These are phyloP conservation scores for Wallemia hederae DNA, from an alignment of 1,284 basidiomycete species.

Conservation along the genomic window DNA sequence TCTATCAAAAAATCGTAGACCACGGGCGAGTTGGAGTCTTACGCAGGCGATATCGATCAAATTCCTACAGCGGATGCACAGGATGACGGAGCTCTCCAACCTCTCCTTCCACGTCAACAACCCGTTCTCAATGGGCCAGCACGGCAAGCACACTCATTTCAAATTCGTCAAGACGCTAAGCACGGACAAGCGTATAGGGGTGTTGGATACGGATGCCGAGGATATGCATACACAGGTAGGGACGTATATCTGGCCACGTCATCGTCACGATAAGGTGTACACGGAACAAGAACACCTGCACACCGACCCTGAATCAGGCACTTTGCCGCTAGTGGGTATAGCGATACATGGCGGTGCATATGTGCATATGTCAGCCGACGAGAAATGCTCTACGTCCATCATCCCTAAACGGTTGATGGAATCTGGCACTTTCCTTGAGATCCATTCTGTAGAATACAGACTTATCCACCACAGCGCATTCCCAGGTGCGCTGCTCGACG, in stretches of 20 bases:
- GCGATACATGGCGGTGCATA: neutral
- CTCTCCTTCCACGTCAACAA: neutral
- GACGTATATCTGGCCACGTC: neutral
- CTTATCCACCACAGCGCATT: constrained; percentile 6
- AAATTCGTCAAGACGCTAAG: neutral
- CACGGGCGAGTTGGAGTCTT: neutral
- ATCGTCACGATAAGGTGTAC: neutral
- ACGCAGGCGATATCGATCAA: neutral
- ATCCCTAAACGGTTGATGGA: neutral
- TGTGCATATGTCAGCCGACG: neutral
- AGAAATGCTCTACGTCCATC: neutral
- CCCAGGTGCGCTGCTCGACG: constrained; percentile 8
- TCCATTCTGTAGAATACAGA: constrained; percentile 6
- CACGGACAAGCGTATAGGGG: neutral
- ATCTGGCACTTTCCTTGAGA: neutral
- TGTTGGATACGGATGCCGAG: neutral
- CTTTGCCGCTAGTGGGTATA: neutral
- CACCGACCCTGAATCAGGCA: neutral
- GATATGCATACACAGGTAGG: neutral
- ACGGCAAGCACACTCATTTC: neutral
- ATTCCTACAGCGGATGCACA: neutral
- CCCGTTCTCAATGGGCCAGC: neutral
- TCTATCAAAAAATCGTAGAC: neutral
- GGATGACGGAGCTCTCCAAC: neutral
- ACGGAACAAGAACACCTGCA: neutral